Conservation (phyloP, 805 yeast genomes). For the Metschnikowia peoriensis region DNA sequence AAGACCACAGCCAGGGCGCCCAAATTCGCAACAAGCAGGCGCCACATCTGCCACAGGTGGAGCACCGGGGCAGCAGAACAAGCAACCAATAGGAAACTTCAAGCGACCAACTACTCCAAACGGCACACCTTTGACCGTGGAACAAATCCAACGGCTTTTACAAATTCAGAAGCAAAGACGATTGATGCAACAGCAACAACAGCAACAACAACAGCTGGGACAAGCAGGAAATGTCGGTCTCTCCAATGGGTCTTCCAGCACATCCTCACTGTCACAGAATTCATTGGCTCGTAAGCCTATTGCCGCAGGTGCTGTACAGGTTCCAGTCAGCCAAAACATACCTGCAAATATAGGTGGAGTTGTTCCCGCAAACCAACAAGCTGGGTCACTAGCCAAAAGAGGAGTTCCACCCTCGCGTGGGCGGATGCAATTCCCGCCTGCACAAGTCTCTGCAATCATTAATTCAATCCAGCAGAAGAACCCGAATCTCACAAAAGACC, state of each 20-base stretch:
- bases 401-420: conserved; percentile 22
- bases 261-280: background rate
- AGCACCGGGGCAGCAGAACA: conserved; percentile 8
- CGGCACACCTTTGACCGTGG: conserved; percentile 58
- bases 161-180: conserved; percentile 52
- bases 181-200: conserved; percentile 44
- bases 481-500: conserved; percentile 60
- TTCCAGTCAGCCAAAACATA: background rate
- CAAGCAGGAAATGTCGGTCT: background rate
- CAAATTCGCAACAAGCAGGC: conserved; percentile 1
- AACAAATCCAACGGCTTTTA: conserved; percentile 57
- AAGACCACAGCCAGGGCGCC: background rate
- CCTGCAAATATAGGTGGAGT: background rate
- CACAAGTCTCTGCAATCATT: conserved; percentile 64
- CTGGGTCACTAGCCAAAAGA: conserved; percentile 7
- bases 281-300: conserved; percentile 1
- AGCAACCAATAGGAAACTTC: conserved; percentile 17
- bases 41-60: background rate
- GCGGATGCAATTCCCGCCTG: conserved; percentile 49
- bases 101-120: conserved; percentile 49
- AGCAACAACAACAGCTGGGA: conserved; percentile 9
- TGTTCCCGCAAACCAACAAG: too few relatives aligned
- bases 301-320: background rate
- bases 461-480: conserved; percentile 64
- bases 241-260: background rate